Base-by-base conservation (phyloP, 2,329 filamentous ascomycete species). In the Talaromyces sp. region DNA sequence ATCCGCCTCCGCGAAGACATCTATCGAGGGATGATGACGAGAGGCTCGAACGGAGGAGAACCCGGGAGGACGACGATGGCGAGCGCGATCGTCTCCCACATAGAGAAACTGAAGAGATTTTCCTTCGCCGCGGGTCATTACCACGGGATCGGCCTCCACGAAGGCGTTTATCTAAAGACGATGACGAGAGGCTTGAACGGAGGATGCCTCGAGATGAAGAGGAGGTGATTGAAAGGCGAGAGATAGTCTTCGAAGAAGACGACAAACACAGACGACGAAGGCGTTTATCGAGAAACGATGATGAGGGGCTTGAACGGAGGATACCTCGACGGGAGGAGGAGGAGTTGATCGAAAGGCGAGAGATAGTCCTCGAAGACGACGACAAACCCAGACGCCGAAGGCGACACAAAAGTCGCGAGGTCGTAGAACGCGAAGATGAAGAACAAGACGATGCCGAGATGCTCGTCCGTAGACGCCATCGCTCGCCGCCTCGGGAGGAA, bases 331-430 rank as follows among this genome's bases (percentile, higher is more conserved):
- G 46, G 17, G 51, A 55, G 14, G 59, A 58, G 29, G 71, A 75
- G 31, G 67, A 72, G 51, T 70, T n/a, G n/a, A n/a, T 75, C 57
- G 66, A 73, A 27, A 69, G 69, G 58, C 66, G 70, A 26, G 67
- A 53, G 52, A 54, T 61, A 12, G 24, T 46, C n/a, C 26, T 62
- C 26, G 62, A 62, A 53, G 62, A 62, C 50, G 59, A 63, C 14
- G 58, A 58, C 14, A 54, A 46, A 46, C 43, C 1, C 21, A 19
- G 11, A 46, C 43, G 43, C 24, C 31, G 62, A 6, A 58, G 43
- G 32, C 55, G 56, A 21, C 53, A 58, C 19, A 62, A 59, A n/a
- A 63, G 54, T 46, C 58, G 57, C 57, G 19, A 61, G 46, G 46
- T 52, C 26, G 48, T 50, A 51, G 21, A 57, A 21, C 17, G 11